Percentiles rank a stretch among this genome's conserved stretches.
Conservation (phyloP, 306 rosid species). For the Phaseolus lunatus region DNA sequence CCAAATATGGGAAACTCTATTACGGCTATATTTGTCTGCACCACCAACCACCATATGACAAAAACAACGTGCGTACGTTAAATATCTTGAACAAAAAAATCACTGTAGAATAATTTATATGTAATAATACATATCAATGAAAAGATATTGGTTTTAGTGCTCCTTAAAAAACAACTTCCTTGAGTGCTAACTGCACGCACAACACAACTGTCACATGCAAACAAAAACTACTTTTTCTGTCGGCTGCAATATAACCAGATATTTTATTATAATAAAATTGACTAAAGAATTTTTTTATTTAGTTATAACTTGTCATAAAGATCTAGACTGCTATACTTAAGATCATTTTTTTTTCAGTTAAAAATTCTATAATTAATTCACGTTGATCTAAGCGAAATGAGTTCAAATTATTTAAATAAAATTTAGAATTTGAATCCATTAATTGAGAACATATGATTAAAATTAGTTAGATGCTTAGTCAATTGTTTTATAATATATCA, state of each 20-base stretch:
- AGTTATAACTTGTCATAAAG: neutral
- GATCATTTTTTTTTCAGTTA: no score
- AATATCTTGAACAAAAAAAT: conserved; percentile 23
- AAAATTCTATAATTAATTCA: no score
- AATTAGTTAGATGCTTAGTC: no score
- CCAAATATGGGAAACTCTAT: conserved; percentile 44
- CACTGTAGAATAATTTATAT: neutral
- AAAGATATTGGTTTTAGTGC: neutral
- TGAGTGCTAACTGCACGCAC: neutral
- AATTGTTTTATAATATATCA: no score
- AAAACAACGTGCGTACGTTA: conserved; percentile 28
- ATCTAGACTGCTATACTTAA: no score
- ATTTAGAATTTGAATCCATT: no score
- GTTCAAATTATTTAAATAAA: no score
- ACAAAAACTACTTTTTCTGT: neutral
- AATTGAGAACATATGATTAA: no score
- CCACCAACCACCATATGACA: conserved; percentile 49
- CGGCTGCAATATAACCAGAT: neutral
- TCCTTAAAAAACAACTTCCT: neutral
- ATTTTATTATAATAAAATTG: neutral
- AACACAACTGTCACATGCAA: neutral
- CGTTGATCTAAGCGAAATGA: no score
- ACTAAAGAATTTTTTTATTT: neutral
- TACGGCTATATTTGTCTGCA: conserved; percentile 47
- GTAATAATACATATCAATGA: neutral